Evolutionary conservation across 495 filamentous ascomycete species (phyloP), one percentile per base, ranked within the genome.

Genomic region (Penicillium lagena): DNA sequence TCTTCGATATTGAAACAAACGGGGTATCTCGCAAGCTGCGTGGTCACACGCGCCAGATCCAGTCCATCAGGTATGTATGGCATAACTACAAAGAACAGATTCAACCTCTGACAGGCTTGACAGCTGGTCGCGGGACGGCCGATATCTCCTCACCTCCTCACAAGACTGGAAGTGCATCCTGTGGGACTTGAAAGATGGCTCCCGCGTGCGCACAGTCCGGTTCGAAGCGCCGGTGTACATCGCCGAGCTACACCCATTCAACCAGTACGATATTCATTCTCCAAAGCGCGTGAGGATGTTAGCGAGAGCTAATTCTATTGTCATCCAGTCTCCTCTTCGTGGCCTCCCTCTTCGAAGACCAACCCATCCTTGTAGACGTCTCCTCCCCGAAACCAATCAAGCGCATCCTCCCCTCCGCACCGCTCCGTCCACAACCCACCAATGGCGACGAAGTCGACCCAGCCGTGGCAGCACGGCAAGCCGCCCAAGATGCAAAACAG

Each of bases 1-100:
- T 99, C 42, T 99, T 95, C 72, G 93, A 99, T 59, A 76, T 96
- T 35, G 94, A 96, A 60, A 97, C 94, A 27, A 93, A 90, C 72
- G 90, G 91, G 32, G 85, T 97, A 12, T 93, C 93, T 34, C 83
- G 89, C 43, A 96, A 96, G 62, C 74, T 97, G 30, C 79, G 87
- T 42, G 93, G 93, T 7, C 93, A 99, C 67, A 91, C 86, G 12
- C 75, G 84, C 47, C 89, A 93, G 55, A 87, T 97, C 34, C 89
- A 93, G 47, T 93, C 87, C 10, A 62, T 97, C 14, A 83, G 78
- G 78, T 75, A 64, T 29, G 40, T 37, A 34, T 34, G 32, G 32
- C 32, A 6, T 10, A 12, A 6, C 4, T 34, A 12, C 22, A 6
- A 3, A 22, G 22, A 22, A 22, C 3, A 22, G 2, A 22, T 22